Conservation (phyloP, 768 basidiomycete species). For the Saitozyma podzolica region DNA sequence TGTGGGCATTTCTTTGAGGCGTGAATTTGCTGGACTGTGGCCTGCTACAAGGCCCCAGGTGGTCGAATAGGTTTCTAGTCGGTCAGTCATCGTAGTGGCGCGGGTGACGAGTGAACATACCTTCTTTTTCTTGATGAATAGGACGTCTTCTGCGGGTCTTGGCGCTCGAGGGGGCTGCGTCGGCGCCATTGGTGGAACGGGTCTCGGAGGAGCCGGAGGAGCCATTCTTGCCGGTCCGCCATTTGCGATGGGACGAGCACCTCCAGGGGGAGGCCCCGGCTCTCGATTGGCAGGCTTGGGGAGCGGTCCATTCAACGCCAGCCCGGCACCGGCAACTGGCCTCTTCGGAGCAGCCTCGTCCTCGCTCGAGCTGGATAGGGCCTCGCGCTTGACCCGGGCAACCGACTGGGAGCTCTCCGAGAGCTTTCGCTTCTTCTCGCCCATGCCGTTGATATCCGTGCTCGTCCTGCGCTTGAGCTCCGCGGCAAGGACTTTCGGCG, state of each 20-base stretch:
- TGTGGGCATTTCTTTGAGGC: no score
- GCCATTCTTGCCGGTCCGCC: not conserved
- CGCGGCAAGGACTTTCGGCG: not conserved
- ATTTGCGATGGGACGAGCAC: not conserved
- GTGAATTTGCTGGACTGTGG: no score
- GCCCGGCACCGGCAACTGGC: not conserved
- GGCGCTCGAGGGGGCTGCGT: conserved; percentile 12
- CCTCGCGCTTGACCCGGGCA: not conserved
- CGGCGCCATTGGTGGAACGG: conserved; percentile 2
- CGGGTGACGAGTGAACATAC: conserved; percentile 10
- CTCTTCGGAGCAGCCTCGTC: not conserved
- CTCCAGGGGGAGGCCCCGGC: not conserved
- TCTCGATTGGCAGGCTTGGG: not conserved
- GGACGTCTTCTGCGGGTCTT: conserved; percentile 23
- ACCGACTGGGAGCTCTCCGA: not conserved
- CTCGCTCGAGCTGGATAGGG: not conserved
- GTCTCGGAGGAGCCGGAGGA: conserved; percentile 8
- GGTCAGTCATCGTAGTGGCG: no score
- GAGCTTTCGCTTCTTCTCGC: not conserved
- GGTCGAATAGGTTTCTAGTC: no score
- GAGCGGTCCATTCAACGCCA: not conserved
- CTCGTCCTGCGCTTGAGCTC: not conserved
- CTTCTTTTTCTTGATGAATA: conserved; percentile 45
- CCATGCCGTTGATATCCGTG: not conserved
- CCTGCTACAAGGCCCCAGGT: no score